Base-by-base conservation (phyloP, 2,329 filamentous ascomycete species). In the Neofusicoccum umdonicola region DNA sequence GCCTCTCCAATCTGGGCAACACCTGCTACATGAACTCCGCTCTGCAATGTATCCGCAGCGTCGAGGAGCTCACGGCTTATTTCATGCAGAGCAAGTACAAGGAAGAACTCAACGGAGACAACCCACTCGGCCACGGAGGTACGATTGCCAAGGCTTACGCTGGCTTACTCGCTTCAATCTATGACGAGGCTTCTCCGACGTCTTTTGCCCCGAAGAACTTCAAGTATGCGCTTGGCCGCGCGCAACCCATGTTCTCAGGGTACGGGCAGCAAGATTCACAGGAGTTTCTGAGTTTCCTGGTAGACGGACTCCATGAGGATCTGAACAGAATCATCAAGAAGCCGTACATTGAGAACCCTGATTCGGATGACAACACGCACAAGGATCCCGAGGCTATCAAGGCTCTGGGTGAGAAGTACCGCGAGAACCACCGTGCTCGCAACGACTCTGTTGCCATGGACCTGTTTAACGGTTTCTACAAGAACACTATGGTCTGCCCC, bases 21-120 rank as follows among this genome's bases (percentile, higher is more conserved):
- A 98, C 95, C 0, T 99, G 95, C 79, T 99, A 99, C 80, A 97
- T 98, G 93, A 98, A 98, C 77, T 97, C 94, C 22, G 95, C 95
- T 9, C 82, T 98, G 63, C 95, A 99, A 75, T 99, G 95, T 75
- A 87, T 99, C 60, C 88, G 94, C 58, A 96, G 92, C 70, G 93
- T 97, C 0, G 92, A 97, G 73, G 95, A 99, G 77, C 81, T 99
- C 68, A 94, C 92, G 4, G 89, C 93, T 72, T 99, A 97, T 77
- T 98, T 99, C 77, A 78, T 97, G 57, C 83, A 51, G 50, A 56
- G 66, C 63, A 85, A 89, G 67, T 93, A 91, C 78, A 87, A 90
- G 71, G 81, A 84, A 60, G 94, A 99, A 72, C 84, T 98, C 69
- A 99, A 99, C 76, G 83, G 86, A 51, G 85, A 87, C 67, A 99